Evolutionary conservation across 1,284 basidiomycete genomes (phyloP).

Genomic region (Spongiforma sp.): DNA sequence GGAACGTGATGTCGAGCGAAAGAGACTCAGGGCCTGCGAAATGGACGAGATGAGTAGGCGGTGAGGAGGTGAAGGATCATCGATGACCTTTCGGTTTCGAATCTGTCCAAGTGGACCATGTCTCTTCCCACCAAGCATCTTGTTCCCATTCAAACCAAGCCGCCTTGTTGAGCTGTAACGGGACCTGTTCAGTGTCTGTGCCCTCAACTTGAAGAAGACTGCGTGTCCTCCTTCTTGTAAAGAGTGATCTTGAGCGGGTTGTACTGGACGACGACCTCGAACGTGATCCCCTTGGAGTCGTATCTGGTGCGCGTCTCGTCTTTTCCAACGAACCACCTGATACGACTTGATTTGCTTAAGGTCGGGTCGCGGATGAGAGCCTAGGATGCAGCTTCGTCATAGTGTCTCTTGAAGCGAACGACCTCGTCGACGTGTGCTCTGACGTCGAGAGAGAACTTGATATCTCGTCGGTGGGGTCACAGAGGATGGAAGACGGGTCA

Average conservation of each 20-base stretch:
- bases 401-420: slow-evolving; percentile 76
- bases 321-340: slow-evolving; percentile 69
- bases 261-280: slow-evolving; percentile 76
- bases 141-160: slow-evolving; percentile 94
- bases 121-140: slow-evolving; percentile 90
- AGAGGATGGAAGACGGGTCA: slow-evolving; percentile 55
- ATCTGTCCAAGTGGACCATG: slow-evolving; percentile 87
- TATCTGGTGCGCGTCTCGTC: slow-evolving; percentile 64
- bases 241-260: slow-evolving; percentile 78
- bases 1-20: slow-evolving; percentile 93
- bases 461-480: slow-evolving; percentile 60
- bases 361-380: slow-evolving; percentile 75
- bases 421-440: slow-evolving; percentile 87
- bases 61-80: slow-evolving; percentile 16
- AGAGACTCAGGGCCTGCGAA: slow-evolving; percentile 88
- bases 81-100: slow-evolving; percentile 98
- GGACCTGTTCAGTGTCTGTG: too few species aligned
- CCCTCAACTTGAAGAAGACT: too few species aligned
- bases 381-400: slow-evolving; percentile 91
- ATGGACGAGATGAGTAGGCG: slow-evolving; percentile 8
- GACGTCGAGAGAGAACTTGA: slow-evolving; percentile 81
- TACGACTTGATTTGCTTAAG: slow-evolving; percentile 46
- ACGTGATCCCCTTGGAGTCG: slow-evolving; percentile 58
- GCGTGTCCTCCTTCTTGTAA: too few species aligned
- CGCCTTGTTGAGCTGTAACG: too few species aligned